phyloP scores from a whole-genome alignment of 176 grass and related monocot genomes.

The Triticum monococcum region DNA sequence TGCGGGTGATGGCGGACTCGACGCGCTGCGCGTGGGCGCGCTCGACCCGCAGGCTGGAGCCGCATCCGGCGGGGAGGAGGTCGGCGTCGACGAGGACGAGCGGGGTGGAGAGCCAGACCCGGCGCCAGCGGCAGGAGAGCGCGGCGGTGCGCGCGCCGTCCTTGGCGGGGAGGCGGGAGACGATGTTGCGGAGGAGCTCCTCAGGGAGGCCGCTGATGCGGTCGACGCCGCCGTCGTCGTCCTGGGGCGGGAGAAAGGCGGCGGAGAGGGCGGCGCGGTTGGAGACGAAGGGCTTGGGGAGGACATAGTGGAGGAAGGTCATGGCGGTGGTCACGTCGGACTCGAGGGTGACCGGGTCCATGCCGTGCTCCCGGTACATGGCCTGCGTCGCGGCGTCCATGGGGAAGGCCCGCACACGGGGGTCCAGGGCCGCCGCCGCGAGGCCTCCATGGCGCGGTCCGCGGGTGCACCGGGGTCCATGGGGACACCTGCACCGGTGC shows the following conservation, averaged over 20 bases:
- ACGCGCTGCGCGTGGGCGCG: background rate
- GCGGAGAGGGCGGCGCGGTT: background rate
- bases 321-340: background rate
- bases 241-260: background rate
- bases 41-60: background rate
- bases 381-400: background rate
- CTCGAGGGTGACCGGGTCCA: background rate
- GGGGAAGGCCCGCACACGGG: background rate
- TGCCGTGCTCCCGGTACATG: background rate
- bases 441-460: conserved; percentile 6
- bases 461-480: background rate
- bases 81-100: conserved; percentile 2
- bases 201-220: background rate
- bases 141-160: conserved; percentile 2
- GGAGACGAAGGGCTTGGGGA: background rate
- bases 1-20: background rate
- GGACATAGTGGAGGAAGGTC: background rate
- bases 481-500: background rate
- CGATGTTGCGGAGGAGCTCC: background rate
- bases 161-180: background rate
- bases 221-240: background rate
- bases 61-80: background rate
- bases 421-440: conserved; percentile 2
- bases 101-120: background rate
- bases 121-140: background rate